phyloP scores from a whole-genome alignment of 2,329 filamentous ascomycete genomes.

The Achaetomium macrosporum region DNA sequence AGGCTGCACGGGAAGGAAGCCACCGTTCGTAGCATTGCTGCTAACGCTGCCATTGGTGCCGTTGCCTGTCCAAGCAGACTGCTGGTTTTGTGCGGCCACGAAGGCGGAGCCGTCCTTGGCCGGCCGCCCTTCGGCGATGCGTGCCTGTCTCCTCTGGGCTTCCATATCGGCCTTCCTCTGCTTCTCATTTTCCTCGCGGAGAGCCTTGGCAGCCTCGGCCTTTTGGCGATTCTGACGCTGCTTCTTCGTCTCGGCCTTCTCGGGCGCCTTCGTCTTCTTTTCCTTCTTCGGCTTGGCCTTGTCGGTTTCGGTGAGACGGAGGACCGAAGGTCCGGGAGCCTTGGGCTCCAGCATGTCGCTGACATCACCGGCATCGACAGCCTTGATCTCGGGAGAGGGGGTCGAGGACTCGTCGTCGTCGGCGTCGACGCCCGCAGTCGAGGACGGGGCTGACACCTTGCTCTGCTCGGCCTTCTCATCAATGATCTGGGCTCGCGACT shows the following conservation, averaged over 20 bases:
- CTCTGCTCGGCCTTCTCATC: constrained; percentile 37
- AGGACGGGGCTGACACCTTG: constrained; percentile 57
- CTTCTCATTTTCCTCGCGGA: constrained; percentile 71
- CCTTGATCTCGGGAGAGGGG: constrained; percentile 55
- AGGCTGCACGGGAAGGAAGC: constrained; percentile 39
- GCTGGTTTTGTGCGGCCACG: constrained; percentile 35
- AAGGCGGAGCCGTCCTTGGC: constrained; percentile 72
- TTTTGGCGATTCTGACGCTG: constrained; percentile 90
- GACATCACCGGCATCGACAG: constrained; percentile 62
- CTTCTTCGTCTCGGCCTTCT: constrained; percentile 82
- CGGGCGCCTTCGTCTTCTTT: constrained; percentile 55
- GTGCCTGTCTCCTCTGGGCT: constrained; percentile 74
- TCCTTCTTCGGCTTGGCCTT: constrained; percentile 48
- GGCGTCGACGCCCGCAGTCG: constrained; percentile 66
- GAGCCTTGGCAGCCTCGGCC: constrained; percentile 70
- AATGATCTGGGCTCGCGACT: constrained; percentile 54
- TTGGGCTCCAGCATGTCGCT: constrained; percentile 81
- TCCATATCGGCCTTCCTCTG: constrained; percentile 71
- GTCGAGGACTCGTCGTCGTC: constrained; percentile 74
- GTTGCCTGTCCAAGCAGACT: constrained; percentile 39
- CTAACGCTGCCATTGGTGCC: constrained; percentile 35
- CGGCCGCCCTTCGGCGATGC: constrained; percentile 74
- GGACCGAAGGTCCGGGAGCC: constrained; percentile 61
- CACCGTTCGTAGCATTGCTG: constrained; percentile 31
- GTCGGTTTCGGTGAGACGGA: constrained; percentile 67